Conservation (phyloP, 768 basidiomycete genomes). For the Amanita thiersii region DNA sequence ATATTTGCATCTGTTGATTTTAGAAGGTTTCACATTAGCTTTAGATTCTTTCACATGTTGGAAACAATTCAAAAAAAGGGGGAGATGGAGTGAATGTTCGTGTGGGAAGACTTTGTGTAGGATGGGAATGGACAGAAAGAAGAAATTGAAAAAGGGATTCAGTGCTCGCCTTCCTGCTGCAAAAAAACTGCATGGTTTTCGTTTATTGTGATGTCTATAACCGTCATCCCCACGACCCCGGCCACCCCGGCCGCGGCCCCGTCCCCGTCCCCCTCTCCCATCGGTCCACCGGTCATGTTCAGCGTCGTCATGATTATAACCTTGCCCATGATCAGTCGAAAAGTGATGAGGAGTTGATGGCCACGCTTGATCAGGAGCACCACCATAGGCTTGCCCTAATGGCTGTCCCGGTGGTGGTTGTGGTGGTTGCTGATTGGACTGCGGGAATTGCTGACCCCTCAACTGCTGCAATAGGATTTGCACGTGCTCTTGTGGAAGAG, state of each 20-base stretch:
- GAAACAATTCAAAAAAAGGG: constrained; percentile 19
- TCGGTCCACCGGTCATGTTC: constrained; percentile 37
- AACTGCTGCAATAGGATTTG: constrained; percentile 49
- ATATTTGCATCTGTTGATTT: constrained; percentile 75
- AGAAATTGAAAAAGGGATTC: constrained; percentile 20
- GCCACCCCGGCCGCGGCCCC: constrained; percentile 54
- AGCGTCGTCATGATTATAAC: constrained; percentile 33
- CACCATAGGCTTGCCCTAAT: constrained; percentile 23
- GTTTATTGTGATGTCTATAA: constrained; percentile 67
- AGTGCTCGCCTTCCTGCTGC: constrained; percentile 87
- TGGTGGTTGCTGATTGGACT: constrained; percentile 36
- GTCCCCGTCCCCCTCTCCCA: constrained; percentile 36
- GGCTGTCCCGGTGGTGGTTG: constrained; percentile 41
- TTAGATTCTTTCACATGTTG: constrained; percentile 27
- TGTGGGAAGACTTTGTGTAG: not conserved
- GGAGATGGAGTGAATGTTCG: not conserved
- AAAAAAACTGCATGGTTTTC: constrained; percentile 88
- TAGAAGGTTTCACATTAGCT: constrained; percentile 32
- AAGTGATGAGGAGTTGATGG: constrained; percentile 26
- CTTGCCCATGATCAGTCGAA: constrained; percentile 44
- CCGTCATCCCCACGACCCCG: constrained; percentile 44
- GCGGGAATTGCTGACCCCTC: constrained; percentile 13
- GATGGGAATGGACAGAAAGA: not conserved
- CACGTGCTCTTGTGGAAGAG: constrained; percentile 51
- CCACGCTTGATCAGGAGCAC: constrained; percentile 33